Conservation (phyloP, 805 yeast genomes). For the Candida patagonica region DNA sequence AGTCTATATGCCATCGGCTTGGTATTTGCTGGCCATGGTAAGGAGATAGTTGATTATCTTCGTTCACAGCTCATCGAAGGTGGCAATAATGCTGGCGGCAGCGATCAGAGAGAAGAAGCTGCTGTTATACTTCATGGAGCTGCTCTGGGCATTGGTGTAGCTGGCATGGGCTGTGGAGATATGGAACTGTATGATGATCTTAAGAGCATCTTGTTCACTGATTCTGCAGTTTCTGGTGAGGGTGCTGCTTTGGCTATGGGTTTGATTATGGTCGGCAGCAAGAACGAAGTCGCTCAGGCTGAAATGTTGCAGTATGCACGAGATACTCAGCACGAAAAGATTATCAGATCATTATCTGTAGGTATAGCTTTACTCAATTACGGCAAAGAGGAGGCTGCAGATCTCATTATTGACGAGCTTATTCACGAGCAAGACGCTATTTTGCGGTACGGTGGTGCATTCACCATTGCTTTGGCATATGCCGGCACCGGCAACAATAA, state of each 20-base stretch:
- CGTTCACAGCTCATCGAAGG: conserved; percentile 51
- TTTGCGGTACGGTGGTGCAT: conserved; percentile 93
- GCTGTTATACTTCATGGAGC: conserved; percentile 94
- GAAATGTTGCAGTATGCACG: conserved; percentile 89
- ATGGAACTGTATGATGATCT: conserved; percentile 69
- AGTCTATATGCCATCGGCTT: conserved; percentile 88
- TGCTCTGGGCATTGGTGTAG: conserved; percentile 87
- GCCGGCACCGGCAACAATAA: conserved; percentile 90
- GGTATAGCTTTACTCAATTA: conserved; percentile 82
- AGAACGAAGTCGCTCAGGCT: conserved; percentile 51
- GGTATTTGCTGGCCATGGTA: conserved; percentile 93
- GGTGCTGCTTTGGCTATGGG: conserved; percentile 98
- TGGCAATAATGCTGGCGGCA: conserved; percentile 21
- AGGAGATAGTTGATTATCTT: conserved; percentile 66
- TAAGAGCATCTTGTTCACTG: conserved; percentile 75
- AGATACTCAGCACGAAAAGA: conserved; percentile 93
- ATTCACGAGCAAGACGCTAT: conserved; percentile 69
- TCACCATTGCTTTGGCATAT: conserved; percentile 88
- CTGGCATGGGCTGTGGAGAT: conserved; percentile 88
- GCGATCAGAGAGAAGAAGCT: conserved; percentile 41
- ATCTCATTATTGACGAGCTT: conserved; percentile 53
- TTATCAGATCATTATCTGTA: conserved; percentile 84
- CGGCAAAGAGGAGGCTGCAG: conserved; percentile 79
- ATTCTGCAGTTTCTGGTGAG: conserved; percentile 89
- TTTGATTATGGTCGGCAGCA: conserved; percentile 87